Percentiles rank a stretch among this genome's conserved stretches.
phyloP scores from a whole-genome alignment of 768 basidiomycete genomes.

The Paxillus ammoniavirescens region DNA sequence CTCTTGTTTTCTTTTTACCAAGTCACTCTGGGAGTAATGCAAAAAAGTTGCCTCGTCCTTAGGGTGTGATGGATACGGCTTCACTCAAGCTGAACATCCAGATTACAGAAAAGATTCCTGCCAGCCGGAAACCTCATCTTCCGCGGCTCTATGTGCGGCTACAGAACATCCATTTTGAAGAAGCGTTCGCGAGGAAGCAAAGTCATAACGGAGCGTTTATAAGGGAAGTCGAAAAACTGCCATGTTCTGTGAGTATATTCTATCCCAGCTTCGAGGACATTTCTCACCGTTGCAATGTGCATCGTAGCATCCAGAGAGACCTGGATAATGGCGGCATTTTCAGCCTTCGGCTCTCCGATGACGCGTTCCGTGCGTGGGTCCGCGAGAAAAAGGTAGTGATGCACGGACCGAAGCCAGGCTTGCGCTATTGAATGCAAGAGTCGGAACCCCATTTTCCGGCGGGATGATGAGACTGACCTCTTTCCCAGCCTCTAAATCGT shows the following conservation, averaged over 20 bases:
- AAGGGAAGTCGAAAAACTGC: conserved; percentile 26
- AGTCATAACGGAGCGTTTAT: conserved; percentile 21
- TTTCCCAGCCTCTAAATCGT: conserved; percentile 41
- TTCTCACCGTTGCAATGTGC: conserved; percentile 21
- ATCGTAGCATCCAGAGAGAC: conserved; percentile 13
- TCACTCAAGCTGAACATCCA: background rate
- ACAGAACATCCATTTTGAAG: conserved; percentile 23
- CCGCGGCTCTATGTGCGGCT: background rate
- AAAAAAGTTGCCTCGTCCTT: too few species aligned
- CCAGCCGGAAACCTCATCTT: background rate
- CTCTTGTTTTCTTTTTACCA: too few species aligned
- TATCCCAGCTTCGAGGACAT: background rate
- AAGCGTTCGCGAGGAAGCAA: conserved; percentile 19
- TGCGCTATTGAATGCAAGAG: conserved; percentile 6
- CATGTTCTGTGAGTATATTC: background rate
- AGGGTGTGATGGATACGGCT: background rate
- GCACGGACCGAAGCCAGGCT: conserved; percentile 27
- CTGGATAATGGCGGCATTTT: conserved; percentile 32
- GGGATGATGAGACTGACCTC: conserved; percentile 33
- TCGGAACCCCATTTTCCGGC: background rate
- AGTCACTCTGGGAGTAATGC: too few species aligned
- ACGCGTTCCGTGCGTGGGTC: conserved; percentile 43
- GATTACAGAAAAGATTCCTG: background rate
- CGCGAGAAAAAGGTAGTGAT: conserved; percentile 43
- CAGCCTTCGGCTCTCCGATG: conserved; percentile 41